Evolutionary conservation across 2,329 filamentous ascomycete species (phyloP), one percentile per base, ranked within the genome.

Genomic region (Aspergillus candidus): DNA sequence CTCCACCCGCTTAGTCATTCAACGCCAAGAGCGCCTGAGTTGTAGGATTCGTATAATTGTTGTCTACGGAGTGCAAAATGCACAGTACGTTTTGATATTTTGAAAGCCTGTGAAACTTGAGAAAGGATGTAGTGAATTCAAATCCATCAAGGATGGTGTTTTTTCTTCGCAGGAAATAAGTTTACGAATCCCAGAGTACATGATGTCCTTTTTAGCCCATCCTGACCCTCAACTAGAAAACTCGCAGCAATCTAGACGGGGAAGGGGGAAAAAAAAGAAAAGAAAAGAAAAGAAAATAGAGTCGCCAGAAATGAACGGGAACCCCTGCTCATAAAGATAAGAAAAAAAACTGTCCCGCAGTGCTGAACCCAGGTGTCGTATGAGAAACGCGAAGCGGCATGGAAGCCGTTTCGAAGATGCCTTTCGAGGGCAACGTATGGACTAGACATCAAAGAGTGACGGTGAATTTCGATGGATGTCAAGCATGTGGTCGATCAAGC

Each of bases 1-100:
- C 44, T 40, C 47, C 48, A 38, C 17, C 6, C 3, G 44, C 51
- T 57, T 52, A 54, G 53, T 56, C 52, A 57, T 37, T 5, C 41
- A 3, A 13, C 5, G 51, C 51, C 47, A 49, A 55, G 49, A 47
- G 22, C 11, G 11, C 14, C 38, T n/a, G 11, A 2, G 5, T 14
- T 34, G 12, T 27, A 27, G 8, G 22, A 15, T 15, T 15, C 15
- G 15, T 15, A 15, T 15, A 7, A 10, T 27, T 27, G 3, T 22
- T 22, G 22, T 27, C 22, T 27, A 15, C 32, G 13, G 10, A 18
- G 18, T 18, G 6, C 6, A 18, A 4, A 18, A 4, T 18, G 18
- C 6, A 18, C 18, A 18, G 18, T 18, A 18, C 18, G 4, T 18
- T 18, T 18, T 18, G 18, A 18, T 18, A 5, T 12, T n/a, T 31